Conservation (phyloP, 2,329 filamentous ascomycete genomes). For the Pseudogymnoascus verrucosus region DNA sequence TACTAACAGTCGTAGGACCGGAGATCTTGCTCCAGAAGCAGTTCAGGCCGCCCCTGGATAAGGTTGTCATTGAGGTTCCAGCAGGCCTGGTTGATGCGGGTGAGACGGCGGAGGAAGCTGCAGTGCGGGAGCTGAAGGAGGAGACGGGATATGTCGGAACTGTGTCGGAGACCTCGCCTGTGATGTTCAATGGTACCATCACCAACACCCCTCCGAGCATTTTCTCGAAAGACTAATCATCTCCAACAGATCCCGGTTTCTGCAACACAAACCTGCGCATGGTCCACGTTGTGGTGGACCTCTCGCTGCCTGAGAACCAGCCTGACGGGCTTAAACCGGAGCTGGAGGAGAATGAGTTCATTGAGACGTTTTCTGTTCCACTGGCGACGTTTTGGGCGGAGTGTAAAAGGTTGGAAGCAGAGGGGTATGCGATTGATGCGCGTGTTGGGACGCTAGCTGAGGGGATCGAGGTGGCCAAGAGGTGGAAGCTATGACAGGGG, state of each 20-base stretch:
- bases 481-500: slow-evolving; percentile 26
- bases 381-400: slow-evolving; percentile 37
- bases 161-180: slow-evolving; percentile 48
- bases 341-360: slow-evolving; percentile 45
- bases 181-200: slow-evolving; percentile 52
- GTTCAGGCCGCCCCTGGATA: slow-evolving; percentile 54
- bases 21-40: slow-evolving; percentile 60
- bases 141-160: slow-evolving; percentile 59
- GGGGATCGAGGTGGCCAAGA: slow-evolving; percentile 31
- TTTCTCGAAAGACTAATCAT: not conserved
- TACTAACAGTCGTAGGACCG: slow-evolving; percentile 29
- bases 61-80: slow-evolving; percentile 54
- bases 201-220: not conserved
- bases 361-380: slow-evolving; percentile 42
- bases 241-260: slow-evolving; percentile 47
- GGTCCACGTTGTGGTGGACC: slow-evolving; percentile 41
- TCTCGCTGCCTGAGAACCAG: slow-evolving; percentile 37
- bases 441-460: slow-evolving; percentile 32
- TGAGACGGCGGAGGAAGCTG: slow-evolving; percentile 53
- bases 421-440: slow-evolving; percentile 34
- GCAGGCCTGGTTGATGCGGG: slow-evolving; percentile 56
- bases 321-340: slow-evolving; percentile 34
- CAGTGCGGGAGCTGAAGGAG: slow-evolving; percentile 55
- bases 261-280: slow-evolving; percentile 58
- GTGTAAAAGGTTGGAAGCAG: slow-evolving; percentile 36